Conservation (phyloP, 441 rosid species). For the Raphanus hybrid region DNA sequence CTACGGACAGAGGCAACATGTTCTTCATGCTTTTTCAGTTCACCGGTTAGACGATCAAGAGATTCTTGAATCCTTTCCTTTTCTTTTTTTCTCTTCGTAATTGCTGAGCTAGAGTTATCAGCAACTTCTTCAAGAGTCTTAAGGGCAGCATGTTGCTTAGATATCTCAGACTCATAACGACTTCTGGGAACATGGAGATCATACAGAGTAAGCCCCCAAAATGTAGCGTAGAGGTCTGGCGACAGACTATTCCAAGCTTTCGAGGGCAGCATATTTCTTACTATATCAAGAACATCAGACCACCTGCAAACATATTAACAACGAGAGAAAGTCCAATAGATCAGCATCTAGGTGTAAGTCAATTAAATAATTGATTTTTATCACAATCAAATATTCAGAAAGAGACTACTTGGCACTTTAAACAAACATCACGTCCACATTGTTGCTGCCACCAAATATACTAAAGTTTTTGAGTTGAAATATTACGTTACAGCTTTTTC, state of each 20-base stretch:
- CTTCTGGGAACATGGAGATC: slow-evolving; percentile 97
- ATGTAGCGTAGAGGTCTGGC: slow-evolving; percentile 96
- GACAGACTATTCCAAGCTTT: slow-evolving; percentile 99
- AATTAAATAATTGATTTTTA: slow-evolving; percentile 3
- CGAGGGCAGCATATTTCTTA: slow-evolving; percentile 91
- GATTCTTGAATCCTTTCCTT: slow-evolving; percentile 99
- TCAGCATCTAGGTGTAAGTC: slow-evolving; percentile 8
- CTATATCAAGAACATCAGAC: slow-evolving; percentile 92
- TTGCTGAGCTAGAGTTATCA: slow-evolving; percentile 97
- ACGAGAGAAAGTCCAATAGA: slow-evolving; percentile 16
- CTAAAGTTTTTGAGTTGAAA: slow-evolving; percentile 28
- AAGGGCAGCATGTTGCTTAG: slow-evolving; percentile 96
- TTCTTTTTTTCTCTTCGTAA: slow-evolving; percentile 96
- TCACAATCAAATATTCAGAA: slow-evolving; percentile 25
- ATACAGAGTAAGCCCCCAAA: slow-evolving; percentile 99
- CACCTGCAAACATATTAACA: slow-evolving; percentile 68
- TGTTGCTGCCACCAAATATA: slow-evolving; percentile 20
- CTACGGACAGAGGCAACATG: slow-evolving; percentile 92
- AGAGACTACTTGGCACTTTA: slow-evolving; percentile 24
- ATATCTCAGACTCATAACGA: slow-evolving; percentile 94
- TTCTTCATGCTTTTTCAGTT: slow-evolving; percentile 91
- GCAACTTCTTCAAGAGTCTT: slow-evolving; percentile 95
- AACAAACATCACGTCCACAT: slow-evolving; percentile 15
- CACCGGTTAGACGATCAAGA: slow-evolving; percentile 87
- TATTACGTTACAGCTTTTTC: slow-evolving; percentile 68